A percentile compares a stretch with the other conserved stretches of the same genome.
These are phyloP conservation scores for Xylaria bambusicola DNA, from an alignment of 495 filamentous ascomycete species.

Conservation along the genomic window DNA sequence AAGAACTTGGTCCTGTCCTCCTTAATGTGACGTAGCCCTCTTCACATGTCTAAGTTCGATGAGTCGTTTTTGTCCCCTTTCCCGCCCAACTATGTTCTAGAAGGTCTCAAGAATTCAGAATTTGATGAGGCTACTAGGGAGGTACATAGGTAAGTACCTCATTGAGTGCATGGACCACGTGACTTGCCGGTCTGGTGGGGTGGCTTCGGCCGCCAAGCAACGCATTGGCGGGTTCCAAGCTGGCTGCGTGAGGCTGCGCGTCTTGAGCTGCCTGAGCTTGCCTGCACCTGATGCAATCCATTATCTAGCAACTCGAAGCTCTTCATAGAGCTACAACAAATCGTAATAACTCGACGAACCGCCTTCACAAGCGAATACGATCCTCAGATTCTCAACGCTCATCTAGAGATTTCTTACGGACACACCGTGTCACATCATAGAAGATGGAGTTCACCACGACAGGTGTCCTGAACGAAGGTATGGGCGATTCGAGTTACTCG, in stretches of 20 bases:
- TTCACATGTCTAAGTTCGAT: no score
- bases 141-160: conserved; percentile 1
- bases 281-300: conserved; percentile 15
- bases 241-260: conserved; percentile 37
- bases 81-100: no score
- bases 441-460: conserved; percentile 64
- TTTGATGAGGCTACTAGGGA: no score
- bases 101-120: no score
- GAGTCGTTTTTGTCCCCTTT: no score
- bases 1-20: no score
- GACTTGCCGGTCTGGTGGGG: conserved; percentile 18
- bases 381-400: not conserved
- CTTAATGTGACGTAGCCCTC: no score
- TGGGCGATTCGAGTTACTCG: conserved; percentile 25
- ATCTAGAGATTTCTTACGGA: not conserved
- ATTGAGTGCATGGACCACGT: conserved; percentile 36
- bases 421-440: not conserved
- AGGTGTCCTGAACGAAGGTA: conserved; percentile 74
- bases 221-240: conserved; percentile 16
- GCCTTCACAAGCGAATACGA: not conserved
- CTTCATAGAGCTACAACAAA: conserved; percentile 17
- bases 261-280: conserved; percentile 47
- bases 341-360: conserved; percentile 8
- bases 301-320: conserved; percentile 16
- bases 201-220: conserved; percentile 14